phyloP scores from a whole-genome alignment of 2,329 filamentous ascomycete genomes.

The Cladophialophora bantiana region DNA sequence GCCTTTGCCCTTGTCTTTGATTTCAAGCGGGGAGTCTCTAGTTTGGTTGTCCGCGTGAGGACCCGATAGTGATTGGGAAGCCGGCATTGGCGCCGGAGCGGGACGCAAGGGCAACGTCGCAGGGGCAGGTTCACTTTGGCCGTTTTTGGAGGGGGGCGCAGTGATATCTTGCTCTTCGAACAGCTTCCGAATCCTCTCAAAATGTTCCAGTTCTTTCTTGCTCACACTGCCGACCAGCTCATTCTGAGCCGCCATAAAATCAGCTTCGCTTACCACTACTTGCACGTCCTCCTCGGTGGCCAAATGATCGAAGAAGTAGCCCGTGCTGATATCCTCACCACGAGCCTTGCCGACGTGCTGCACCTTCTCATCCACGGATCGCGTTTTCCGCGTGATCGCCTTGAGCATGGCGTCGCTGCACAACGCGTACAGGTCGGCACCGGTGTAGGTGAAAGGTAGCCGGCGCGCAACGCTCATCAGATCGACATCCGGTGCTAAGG shows the following conservation, averaged over 20 bases:
- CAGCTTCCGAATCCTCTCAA: constrained; percentile 78
- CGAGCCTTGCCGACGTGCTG: constrained; percentile 59
- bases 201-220: constrained; percentile 88
- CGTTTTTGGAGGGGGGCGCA: constrained; percentile 43
- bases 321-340: constrained; percentile 72
- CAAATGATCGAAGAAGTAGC: constrained; percentile 94
- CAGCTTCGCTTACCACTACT: constrained; percentile 86
- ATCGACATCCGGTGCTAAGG: constrained; percentile 78
- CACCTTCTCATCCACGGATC: constrained; percentile 83
- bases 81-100: constrained; percentile 6
- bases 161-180: constrained; percentile 70
- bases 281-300: constrained; percentile 81
- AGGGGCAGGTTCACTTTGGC: constrained; percentile 41
- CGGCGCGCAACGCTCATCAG: constrained; percentile 74
- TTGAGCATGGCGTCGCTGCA: constrained; percentile 99
- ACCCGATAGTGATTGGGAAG: not conserved
- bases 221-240: constrained; percentile 95
- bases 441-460: constrained; percentile 94
- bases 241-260: constrained; percentile 80
- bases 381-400: constrained; percentile 89
- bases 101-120: constrained; percentile 43
- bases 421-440: constrained; percentile 94
- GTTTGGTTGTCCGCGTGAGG: constrained; percentile 9
- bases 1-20: constrained; percentile 36
- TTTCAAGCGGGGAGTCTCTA: not conserved